Conservation (phyloP, 2,329 filamentous ascomycete genomes). For the Basipetospora chlamydospora region DNA sequence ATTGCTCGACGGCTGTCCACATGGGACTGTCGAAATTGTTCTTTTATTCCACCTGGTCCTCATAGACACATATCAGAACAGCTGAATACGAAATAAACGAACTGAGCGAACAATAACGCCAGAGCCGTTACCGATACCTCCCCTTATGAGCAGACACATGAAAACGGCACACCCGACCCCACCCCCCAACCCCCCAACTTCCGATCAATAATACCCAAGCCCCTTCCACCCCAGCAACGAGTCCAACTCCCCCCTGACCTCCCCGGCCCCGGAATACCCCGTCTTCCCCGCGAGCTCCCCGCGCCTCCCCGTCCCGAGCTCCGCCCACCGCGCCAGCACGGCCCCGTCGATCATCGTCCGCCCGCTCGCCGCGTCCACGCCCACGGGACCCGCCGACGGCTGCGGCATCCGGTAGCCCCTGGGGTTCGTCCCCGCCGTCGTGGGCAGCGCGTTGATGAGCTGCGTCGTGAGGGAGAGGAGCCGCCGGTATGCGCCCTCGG, state of each 20-base stretch:
- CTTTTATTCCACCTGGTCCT: too few species aligned
- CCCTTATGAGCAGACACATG: not conserved
- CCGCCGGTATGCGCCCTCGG: slow-evolving; percentile 70
- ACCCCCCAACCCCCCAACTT: not conserved
- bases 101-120: too few species aligned
- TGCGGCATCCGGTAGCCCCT: slow-evolving; percentile 54
- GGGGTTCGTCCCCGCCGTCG: slow-evolving; percentile 69
- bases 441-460: slow-evolving; percentile 59
- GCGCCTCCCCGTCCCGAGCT: slow-evolving; percentile 56
- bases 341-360: slow-evolving; percentile 64
- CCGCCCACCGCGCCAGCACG: slow-evolving; percentile 60
- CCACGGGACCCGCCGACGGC: slow-evolving; percentile 31
- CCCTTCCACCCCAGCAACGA: slow-evolving; percentile 48
- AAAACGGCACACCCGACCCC: not conserved
- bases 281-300: slow-evolving; percentile 62
- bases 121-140: too few species aligned
- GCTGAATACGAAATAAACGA: too few species aligned
- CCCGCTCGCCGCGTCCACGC: slow-evolving; percentile 43
- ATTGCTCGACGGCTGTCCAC: too few species aligned
- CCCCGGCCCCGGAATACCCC: slow-evolving; percentile 49
- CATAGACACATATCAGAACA: too few species aligned
- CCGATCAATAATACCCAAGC: slow-evolving; percentile 29
- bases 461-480: slow-evolving; percentile 71
- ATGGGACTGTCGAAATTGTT: too few species aligned
- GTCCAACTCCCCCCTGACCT: slow-evolving; percentile 56